Conservation (phyloP, 345 rosid genomes). For the Trapa bicornis region DNA sequence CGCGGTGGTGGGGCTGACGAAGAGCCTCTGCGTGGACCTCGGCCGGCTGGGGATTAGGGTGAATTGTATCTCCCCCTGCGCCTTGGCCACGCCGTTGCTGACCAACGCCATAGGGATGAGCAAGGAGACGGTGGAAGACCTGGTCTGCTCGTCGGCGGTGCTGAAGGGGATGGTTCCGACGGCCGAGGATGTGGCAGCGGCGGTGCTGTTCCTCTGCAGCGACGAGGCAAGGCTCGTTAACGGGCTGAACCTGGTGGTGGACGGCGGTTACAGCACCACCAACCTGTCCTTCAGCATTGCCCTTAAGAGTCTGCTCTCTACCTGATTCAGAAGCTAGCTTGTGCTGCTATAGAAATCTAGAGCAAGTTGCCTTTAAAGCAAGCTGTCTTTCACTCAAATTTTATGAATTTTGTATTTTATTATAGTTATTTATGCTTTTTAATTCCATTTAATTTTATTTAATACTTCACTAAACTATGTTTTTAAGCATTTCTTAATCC, state of each 20-base stretch:
- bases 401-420: too few relatives aligned
- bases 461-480: too few relatives aligned
- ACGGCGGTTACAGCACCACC: slow-evolving; percentile 32
- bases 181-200: slow-evolving; percentile 29
- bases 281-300: slow-evolving; percentile 17
- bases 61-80: slow-evolving; percentile 26
- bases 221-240: slow-evolving; percentile 29
- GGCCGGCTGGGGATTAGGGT: slow-evolving; percentile 29
- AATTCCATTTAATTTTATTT: too few relatives aligned
- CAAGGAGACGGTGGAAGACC: slow-evolving; percentile 12
- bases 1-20: slow-evolving; percentile 35
- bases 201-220: slow-evolving; percentile 26
- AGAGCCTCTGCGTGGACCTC: slow-evolving; percentile 33
- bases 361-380: background rate
- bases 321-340: background rate
- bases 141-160: slow-evolving; percentile 19
- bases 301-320: slow-evolving; percentile 9
- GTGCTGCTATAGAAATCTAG: background rate
- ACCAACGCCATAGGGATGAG: slow-evolving; percentile 13
- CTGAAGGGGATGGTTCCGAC: slow-evolving; percentile 21
- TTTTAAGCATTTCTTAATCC: too few relatives aligned
- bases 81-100: slow-evolving; percentile 24
- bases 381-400: too few relatives aligned
- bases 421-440: too few relatives aligned
- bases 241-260: slow-evolving; percentile 32